Base-by-base conservation (phyloP, 2,329 filamentous ascomycete genomes). In the Talaromyces marneffei region DNA sequence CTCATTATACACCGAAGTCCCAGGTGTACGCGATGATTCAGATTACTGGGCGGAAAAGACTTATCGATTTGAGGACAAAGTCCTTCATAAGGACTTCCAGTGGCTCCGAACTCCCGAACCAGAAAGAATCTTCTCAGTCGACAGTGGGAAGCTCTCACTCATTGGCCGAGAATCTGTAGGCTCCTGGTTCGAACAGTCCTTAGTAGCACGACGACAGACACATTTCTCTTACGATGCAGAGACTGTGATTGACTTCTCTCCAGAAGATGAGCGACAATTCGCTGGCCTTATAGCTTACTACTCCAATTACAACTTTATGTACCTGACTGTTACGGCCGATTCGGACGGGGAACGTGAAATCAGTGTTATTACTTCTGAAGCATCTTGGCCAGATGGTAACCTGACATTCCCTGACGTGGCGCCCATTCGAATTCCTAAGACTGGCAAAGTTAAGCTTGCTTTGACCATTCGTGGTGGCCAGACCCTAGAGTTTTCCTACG, bases 181-280 rank as follows among this genome's bases (percentile, higher is more conserved):
- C 16, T 62, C 54, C 20, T 62, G 60, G 54, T 62, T 62, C 37
- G 60, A 62, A 27, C 60, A 62, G 42, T 35, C 60, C 29, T 27
- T 62, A 9, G 60, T 62, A 29, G 60, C 60, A 39, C 60, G 60
- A 18, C 60, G 60, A 27, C 60, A 62, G 18, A 58, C 46, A 2
- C 60, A 62, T 62, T 62, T 62, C 37, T 62, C 60, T 29, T 62
- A 62, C 46, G 60, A 62, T 23, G 60, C 60, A 44, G 60, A 62
- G 31, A 62, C 60, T 2, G 53, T 58, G 33, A 27, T 57, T 23
- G 54, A 58, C 4, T 62, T 62, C 14, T 62, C 54, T 4, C 60
- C 60, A 16, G 35, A 46, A 3, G 60, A 62, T 58, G 60, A 62
- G 39, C 44, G 60, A 9, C 54, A 62, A 46, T 62, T 53, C 16